Conservation (phyloP, 1,139 yeast species). For the Kodamaea fungicola region DNA sequence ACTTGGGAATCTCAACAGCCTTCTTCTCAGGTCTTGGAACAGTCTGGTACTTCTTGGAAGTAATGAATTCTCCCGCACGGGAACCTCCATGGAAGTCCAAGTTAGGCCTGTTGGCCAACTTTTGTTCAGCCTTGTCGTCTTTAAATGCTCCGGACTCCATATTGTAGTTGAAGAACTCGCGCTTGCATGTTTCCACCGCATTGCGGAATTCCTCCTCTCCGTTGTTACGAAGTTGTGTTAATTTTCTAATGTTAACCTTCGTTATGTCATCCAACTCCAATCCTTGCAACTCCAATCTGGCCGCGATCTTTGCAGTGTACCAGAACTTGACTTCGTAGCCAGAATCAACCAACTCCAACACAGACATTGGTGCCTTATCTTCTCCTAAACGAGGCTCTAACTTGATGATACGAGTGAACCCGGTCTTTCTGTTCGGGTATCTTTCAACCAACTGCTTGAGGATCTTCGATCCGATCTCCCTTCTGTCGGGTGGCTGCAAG, state of each 20-base stretch:
- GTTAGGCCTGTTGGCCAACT: slow-evolving; percentile 34
- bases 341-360: slow-evolving; percentile 79
- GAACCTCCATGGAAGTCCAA: slow-evolving; percentile 26
- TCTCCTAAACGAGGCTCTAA: slow-evolving; percentile 81
- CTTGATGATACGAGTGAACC: slow-evolving; percentile 81
- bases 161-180: slow-evolving; percentile 21
- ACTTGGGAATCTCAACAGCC: slow-evolving; percentile 27
- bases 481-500: slow-evolving; percentile 40
- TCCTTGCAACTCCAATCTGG: slow-evolving; percentile 68
- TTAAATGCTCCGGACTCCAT: slow-evolving; percentile 24
- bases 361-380: slow-evolving; percentile 89
- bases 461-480: slow-evolving; percentile 52
- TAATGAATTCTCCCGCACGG: slow-evolving; percentile 22
- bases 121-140: slow-evolving; percentile 21
- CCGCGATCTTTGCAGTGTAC: slow-evolving; percentile 75
- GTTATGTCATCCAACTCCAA: slow-evolving; percentile 62
- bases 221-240: slow-evolving; percentile 41
- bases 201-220: slow-evolving; percentile 55
- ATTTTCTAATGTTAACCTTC: slow-evolving; percentile 50
- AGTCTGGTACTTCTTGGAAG: slow-evolving; percentile 36
- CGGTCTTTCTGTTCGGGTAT: slow-evolving; percentile 64
- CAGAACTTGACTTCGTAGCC: slow-evolving; percentile 74
- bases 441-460: slow-evolving; percentile 62
- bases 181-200: slow-evolving; percentile 65
- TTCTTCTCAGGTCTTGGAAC: slow-evolving; percentile 26